Base-by-base conservation (phyloP, 1,284 basidiomycete species). In the Trametes hirsuta region DNA sequence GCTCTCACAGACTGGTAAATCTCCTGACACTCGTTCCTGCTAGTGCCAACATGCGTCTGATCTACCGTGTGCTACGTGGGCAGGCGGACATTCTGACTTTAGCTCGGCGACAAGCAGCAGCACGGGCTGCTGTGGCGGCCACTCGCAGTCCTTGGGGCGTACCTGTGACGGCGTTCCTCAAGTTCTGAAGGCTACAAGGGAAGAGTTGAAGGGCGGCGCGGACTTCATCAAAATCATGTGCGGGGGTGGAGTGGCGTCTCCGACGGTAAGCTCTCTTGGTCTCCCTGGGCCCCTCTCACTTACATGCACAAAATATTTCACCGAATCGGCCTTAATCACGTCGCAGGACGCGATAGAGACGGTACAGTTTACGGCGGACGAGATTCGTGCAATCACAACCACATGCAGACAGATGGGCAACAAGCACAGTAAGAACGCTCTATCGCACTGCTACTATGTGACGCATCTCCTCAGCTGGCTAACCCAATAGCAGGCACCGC, bases 171-270 rank as follows among this genome's bases (percentile, higher is more conserved):
- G 79, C 9, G 77, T 74, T 37, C 79, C 73, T 25, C 72, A 71
- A 35, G 76, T 77, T 0, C 70, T 81, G 14, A 77, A 76, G 51
- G 78, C 79, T 2, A 73, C 74, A 0, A 61, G 80, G 39, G 78
- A 81, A 62, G 76, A 79, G 65, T 62, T 82, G 45, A 80, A 78
- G 60, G 72, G 69, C 5, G 81, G 81, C 2, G 80, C 80, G 8
- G 79, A 80, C 66, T 76, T 77, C 62, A 75, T 77, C 66, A 77
- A 77, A 68, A 71, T 80, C 49, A 79, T 79, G 76, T 71, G 75
- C 22, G 78, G 79, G 4, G 79, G 80, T 25, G 80, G 81, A 1
- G 80, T 82, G 2, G 75, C 77, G 0, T 76, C 73, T 6, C 75
- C 75, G 30, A 79, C 79, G 18, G 68, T 67, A 42, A 21, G 59